Conservation (phyloP, 805 yeast genomes). For the Saturnispora diversa region DNA sequence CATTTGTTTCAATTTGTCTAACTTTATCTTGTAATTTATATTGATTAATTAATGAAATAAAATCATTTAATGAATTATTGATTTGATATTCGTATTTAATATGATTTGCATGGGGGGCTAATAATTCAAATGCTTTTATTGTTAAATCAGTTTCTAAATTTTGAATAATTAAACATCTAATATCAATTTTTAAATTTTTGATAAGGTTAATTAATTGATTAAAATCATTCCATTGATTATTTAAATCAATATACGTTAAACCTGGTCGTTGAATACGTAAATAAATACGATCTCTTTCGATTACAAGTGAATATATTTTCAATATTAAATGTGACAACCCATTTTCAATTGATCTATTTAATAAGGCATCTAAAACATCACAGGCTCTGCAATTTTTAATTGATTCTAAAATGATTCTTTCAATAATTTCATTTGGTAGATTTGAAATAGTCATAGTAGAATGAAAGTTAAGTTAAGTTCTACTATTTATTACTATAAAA, state of each 20-base stretch:
- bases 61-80: not conserved
- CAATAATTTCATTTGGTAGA: conserved; percentile 3
- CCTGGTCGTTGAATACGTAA: conserved; percentile 6
- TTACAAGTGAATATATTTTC: conserved; percentile 5
- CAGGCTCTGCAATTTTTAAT: conserved; percentile 4
- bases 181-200: not conserved
- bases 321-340: not conserved
- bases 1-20: conserved; percentile 4
- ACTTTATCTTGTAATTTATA: conserved; percentile 1
- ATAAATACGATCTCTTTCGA: conserved; percentile 6
- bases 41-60: not conserved
- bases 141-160: conserved; percentile 1
- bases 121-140: conserved; percentile 3
- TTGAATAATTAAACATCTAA: conserved; percentile 4
- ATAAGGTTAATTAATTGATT: not conserved
- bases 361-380: conserved; percentile 4
- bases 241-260: conserved; percentile 7
- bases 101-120: not conserved
- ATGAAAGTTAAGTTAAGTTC: not conserved
- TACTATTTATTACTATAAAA: too few relatives aligned
- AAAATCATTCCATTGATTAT: conserved; percentile 1
- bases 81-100: conserved; percentile 9
- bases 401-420: conserved; percentile 4
- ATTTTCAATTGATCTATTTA: not conserved
- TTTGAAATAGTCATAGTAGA: not conserved